Base-by-base conservation (phyloP, 805 yeast species). In the Saccharomycopsis sp. region DNA sequence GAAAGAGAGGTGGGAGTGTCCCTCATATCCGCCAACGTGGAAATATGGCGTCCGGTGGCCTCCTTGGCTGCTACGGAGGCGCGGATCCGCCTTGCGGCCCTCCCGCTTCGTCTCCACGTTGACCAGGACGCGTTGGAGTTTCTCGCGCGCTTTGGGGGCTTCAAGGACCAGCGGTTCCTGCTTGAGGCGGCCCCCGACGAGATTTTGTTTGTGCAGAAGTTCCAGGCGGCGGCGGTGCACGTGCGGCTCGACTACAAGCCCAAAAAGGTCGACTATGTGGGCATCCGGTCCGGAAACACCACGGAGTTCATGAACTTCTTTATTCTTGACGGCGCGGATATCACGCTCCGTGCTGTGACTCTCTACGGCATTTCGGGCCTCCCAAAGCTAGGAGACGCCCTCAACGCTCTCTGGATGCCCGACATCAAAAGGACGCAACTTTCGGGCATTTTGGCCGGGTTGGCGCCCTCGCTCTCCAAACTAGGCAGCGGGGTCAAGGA, bases 101-200 rank as follows among this genome's bases (percentile, higher is more conserved):
- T 87, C 18, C 99, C 99, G 0, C 66, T 94, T 50, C 75, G 97
- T 54, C 70, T 94, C 15, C 90, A 89, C 67, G 83, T 94, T 50
- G 98, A 94, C 69, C 99, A 94, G 68, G 98, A 92, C 66, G 89
- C 97, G 0, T 74, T 91, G 18, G 97, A 91, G 57, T 91, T 92
- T 63, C 64, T 91, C 34, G 80, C 83, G 0, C 74, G 97, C 41
- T 94, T 90, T 71, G 82, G 87, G 37, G 91, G 84, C 60, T 94
- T 94, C 68, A 85, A 82, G 65, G 96, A 89, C 65, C 64, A 73
- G 1, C 71, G 94, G 58, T 87, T 88, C 67, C 78, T 79, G 2
- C 71, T 87, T 15, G 77, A 83, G n/a, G 76, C 77, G 23, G 77
- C 74, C 12, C 77, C 73, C 58, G 90, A 85, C 51, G 94, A 87